Evolutionary conservation across 805 yeast species (phyloP).

Genomic region (Hagleromyces aurorensis): DNA sequence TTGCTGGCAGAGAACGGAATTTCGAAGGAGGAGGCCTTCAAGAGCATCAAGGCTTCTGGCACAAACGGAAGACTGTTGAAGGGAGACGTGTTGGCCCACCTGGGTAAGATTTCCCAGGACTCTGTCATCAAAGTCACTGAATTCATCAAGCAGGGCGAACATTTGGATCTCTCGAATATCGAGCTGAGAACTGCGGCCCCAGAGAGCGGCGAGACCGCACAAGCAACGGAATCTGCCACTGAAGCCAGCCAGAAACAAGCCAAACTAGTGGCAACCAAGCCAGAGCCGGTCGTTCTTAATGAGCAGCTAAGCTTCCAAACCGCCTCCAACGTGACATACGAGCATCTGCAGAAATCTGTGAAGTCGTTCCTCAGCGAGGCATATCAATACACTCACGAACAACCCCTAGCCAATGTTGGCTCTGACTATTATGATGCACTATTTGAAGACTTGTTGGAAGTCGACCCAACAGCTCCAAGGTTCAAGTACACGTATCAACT

Average conservation of each 20-base stretch:
- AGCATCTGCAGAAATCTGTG: conserved; percentile 38
- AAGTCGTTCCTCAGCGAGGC: conserved; percentile 39
- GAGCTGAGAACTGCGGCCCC: conserved; percentile 29
- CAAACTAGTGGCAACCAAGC: conserved; percentile 13
- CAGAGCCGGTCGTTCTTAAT: conserved; percentile 27
- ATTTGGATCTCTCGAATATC: conserved; percentile 67
- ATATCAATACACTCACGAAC: conserved; percentile 30
- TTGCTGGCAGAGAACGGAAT: conserved; percentile 56
- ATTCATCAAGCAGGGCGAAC: conserved; percentile 47
- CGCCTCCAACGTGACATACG: conserved; percentile 25
- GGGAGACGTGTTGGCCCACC: conserved; percentile 83
- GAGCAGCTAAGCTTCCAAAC: conserved; percentile 28
- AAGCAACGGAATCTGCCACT: conserved; percentile 12
- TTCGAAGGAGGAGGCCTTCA: conserved; percentile 60
- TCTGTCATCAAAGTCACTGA: conserved; percentile 47
- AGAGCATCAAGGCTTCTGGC: conserved; percentile 75
- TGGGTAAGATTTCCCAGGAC: conserved; percentile 62
- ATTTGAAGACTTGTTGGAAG: conserved; percentile 51
- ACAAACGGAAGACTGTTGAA: conserved; percentile 80
- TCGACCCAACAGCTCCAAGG: conserved; percentile 26
- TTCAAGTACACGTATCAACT: conserved; percentile 20
- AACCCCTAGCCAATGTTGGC: conserved; percentile 14
- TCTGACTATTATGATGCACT: conserved; percentile 50
- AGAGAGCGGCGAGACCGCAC: conserved; percentile 9
- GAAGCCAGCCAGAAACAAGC: conserved; percentile 8